Evolutionary conservation across 2,329 filamentous ascomycete genomes (phyloP), one percentile per base, ranked within the genome.

Genomic region (Alternaria panax): DNA sequence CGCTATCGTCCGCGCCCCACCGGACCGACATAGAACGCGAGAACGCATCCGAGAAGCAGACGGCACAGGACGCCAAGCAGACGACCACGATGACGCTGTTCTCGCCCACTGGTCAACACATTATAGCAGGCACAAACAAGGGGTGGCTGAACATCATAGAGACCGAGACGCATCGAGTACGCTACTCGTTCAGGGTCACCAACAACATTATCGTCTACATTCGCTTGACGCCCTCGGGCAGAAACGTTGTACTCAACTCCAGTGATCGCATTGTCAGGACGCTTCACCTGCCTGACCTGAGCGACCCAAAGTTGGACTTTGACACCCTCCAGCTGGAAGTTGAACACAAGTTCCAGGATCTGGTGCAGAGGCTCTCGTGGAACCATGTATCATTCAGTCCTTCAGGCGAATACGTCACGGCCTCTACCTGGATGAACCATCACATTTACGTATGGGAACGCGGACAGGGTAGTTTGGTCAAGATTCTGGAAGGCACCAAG

Each of bases 401-500:
- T 1, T 95, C 92, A 0, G 93, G 93, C 52, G 95, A 99, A 79
- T 98, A 98, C 75, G 93, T 99, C 40, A 93, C 93, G 24, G 95
- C 96, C 0, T 96, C 93, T 25, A 98, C 95, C 2, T 97, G 93
- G 78, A 98, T 98, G 84, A 99, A 99, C 73, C 93, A 97, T 71
- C 94, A 99, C 79, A 91, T 99, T 64, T 98, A 98, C 79, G 93
- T 98, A 27, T 98, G 94, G 95, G 95, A 99, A 80, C 88, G 95
- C 54, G 91, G 90, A 56, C 92, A 96, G 72, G 95, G 95, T 51
- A 97, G 92, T 78, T 82, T 99, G 57, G 93, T 97, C 53, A 96
- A 96, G 78, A 99, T 99, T 82, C 85, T 99, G 38, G 96, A 99
- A 77, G 94, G 95, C 0, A 93, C 94, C 1, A 96, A 96, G 72